Conservation (phyloP, 2,329 filamentous ascomycete species). For the Trichoderma sp. region DNA sequence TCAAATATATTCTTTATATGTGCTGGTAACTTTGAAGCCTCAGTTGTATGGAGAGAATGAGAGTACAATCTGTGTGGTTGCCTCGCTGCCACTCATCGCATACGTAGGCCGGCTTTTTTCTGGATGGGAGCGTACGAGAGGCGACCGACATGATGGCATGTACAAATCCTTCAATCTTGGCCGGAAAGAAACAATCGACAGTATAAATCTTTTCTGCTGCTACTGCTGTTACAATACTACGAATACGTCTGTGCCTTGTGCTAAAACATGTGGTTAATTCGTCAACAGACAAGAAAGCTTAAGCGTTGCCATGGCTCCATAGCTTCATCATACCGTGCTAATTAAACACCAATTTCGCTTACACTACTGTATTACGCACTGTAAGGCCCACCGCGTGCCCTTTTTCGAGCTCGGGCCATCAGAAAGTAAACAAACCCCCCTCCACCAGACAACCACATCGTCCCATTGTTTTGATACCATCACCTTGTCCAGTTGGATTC, state of each 20-base stretch:
- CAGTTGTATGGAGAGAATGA: neutral
- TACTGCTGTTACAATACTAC: neutral
- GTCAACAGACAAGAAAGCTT: neutral
- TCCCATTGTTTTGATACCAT: conserved; percentile 31
- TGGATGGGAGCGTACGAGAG: neutral
- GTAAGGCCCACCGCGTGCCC: conserved; percentile 2
- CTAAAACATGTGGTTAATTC: conserved; percentile 5
- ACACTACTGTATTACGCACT: neutral
- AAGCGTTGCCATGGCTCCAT: neutral
- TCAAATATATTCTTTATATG: neutral
- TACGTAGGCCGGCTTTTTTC: neutral
- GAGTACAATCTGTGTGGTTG: neutral
- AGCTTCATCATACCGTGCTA: conserved; percentile 12
- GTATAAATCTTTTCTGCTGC: neutral
- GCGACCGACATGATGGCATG: neutral
- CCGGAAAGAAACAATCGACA: neutral
- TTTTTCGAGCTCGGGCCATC: conserved; percentile 29
- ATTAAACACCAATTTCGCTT: neutral
- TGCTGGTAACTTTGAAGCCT: neutral
- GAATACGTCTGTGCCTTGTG: neutral
- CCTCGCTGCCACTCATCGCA: neutral
- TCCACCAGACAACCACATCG: conserved; percentile 32
- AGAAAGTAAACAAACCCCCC: conserved; percentile 38
- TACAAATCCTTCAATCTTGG: neutral
- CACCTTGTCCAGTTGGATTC: conserved; percentile 24